A percentile compares a stretch with the other conserved stretches of the same genome.
Evolutionary conservation across 768 basidiomycete species (phyloP).

Genomic region (Paxillus ammoniavirescens): DNA sequence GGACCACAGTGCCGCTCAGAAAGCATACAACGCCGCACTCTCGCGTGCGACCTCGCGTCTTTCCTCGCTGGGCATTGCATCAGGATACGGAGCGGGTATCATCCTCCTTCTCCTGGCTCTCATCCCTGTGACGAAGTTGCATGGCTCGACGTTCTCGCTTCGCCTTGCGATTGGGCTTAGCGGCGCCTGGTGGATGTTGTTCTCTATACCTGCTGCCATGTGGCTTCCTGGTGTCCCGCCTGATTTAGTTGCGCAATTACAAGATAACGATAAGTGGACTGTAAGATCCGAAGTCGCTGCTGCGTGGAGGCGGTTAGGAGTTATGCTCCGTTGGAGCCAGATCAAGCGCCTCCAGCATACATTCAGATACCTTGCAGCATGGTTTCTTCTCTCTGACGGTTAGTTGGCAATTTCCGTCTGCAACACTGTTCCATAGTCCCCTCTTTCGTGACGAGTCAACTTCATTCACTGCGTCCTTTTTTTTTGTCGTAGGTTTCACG

Average conservation of each 20-base stretch:
- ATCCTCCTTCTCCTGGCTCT: slow-evolving; percentile 68
- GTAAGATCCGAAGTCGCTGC: slow-evolving; percentile 50
- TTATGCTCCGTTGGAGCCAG: slow-evolving; percentile 72
- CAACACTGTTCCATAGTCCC: neutral
- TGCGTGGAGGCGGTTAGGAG: slow-evolving; percentile 76
- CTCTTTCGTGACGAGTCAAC: neutral
- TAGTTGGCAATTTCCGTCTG: slow-evolving; percentile 15
- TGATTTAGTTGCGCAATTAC: neutral
- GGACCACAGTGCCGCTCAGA: slow-evolving; percentile 22
- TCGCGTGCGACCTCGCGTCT: slow-evolving; percentile 79
- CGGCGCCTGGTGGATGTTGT: slow-evolving; percentile 86
- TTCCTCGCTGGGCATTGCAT: slow-evolving; percentile 81
- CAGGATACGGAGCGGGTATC: slow-evolving; percentile 86
- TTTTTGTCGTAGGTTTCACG: slow-evolving; percentile 64
- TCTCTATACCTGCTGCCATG: slow-evolving; percentile 73
- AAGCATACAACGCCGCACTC: slow-evolving; percentile 53
- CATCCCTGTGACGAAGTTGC: slow-evolving; percentile 71
- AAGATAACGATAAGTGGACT: slow-evolving; percentile 39
- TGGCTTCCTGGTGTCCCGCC: slow-evolving; percentile 56
- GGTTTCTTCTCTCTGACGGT: slow-evolving; percentile 96
- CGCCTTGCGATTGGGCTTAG: slow-evolving; percentile 82
- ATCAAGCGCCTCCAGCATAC: slow-evolving; percentile 76
- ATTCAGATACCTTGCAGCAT: slow-evolving; percentile 87
- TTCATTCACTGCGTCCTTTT: neutral
- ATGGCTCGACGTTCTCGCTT: slow-evolving; percentile 75